Evolutionary conservation across 441 rosid genomes (phyloP).

Genomic region (Populus hybrid): DNA sequence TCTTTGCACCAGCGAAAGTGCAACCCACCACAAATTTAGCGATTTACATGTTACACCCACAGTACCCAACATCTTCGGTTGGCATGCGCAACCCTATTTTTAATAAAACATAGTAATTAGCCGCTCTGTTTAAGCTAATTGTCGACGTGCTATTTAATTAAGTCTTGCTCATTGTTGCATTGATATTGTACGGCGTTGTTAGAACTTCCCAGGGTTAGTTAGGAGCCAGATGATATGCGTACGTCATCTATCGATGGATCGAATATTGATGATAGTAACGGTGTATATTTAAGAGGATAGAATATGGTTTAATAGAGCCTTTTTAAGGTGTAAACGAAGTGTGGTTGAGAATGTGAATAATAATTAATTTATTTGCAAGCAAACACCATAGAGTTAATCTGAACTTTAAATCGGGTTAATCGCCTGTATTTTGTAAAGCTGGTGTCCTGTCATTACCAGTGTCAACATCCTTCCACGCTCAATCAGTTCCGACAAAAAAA

Average conservation of each 20-base stretch:
- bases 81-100: too few relatives aligned
- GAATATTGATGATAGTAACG: neutral
- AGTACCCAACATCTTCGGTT: neutral
- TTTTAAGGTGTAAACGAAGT: neutral
- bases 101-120: too few relatives aligned
- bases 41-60: neutral
- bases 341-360: too few relatives aligned
- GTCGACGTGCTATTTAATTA: neutral
- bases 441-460: neutral
- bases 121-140: neutral
- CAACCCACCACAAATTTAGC: constrained; percentile 1
- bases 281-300: neutral
- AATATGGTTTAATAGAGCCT: neutral
- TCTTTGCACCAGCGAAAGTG: neutral
- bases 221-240: neutral
- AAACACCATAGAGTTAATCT: too few relatives aligned
- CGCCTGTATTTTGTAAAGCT: neutral
- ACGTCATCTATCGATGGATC: neutral
- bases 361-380: too few relatives aligned
- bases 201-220: neutral
- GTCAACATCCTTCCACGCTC: neutral
- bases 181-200: neutral
- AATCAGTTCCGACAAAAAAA: neutral
- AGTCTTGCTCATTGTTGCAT: neutral
- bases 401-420: neutral